A percentile compares a stretch with the other conserved stretches of the same genome.
These are phyloP conservation scores for Parastagonospora nodorum DNA, from an alignment of 2,329 filamentous ascomycete species.

Conservation along the genomic window DNA sequence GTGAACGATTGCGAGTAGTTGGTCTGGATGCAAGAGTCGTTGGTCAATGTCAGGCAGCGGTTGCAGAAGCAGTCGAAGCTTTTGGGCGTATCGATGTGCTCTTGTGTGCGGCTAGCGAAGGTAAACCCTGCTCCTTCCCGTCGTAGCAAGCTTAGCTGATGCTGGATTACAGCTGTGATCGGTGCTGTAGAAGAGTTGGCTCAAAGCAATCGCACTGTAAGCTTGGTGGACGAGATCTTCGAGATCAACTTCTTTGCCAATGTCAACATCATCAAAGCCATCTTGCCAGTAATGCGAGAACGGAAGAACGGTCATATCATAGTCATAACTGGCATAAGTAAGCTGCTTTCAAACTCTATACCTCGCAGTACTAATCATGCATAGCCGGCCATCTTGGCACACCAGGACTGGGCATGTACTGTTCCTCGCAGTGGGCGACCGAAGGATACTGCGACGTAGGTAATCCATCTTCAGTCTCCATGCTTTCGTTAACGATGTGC, in stretches of 20 bases:
- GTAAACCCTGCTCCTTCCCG: conserved; percentile 49
- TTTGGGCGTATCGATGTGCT: conserved; percentile 91
- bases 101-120: conserved; percentile 86
- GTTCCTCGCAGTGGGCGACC: conserved; percentile 89
- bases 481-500: conserved; percentile 8
- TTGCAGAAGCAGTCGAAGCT: conserved; percentile 81
- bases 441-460: conserved; percentile 89
- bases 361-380: conserved; percentile 13
- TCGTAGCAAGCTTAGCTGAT: neutral
- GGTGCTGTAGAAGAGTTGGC: conserved; percentile 90
- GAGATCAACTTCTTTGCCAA: conserved; percentile 95
- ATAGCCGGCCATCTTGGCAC: conserved; percentile 85
- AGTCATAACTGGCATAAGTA: conserved; percentile 81
- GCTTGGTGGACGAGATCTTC: conserved; percentile 87
- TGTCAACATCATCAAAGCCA: conserved; percentile 92
- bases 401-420: conserved; percentile 87
- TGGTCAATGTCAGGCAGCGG: conserved; percentile 78
- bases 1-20: conserved; percentile 72
- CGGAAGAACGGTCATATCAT: conserved; percentile 89
- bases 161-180: conserved; percentile 67
- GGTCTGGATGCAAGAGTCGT: conserved; percentile 63
- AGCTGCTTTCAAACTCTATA: conserved; percentile 5
- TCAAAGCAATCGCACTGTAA: conserved; percentile 72
- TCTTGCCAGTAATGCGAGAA: conserved; percentile 76
- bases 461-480: neutral